Percentiles rank a stretch among this genome's conserved stretches.
Conservation (phyloP, 768 basidiomycete species). For the Trametes elegans region DNA sequence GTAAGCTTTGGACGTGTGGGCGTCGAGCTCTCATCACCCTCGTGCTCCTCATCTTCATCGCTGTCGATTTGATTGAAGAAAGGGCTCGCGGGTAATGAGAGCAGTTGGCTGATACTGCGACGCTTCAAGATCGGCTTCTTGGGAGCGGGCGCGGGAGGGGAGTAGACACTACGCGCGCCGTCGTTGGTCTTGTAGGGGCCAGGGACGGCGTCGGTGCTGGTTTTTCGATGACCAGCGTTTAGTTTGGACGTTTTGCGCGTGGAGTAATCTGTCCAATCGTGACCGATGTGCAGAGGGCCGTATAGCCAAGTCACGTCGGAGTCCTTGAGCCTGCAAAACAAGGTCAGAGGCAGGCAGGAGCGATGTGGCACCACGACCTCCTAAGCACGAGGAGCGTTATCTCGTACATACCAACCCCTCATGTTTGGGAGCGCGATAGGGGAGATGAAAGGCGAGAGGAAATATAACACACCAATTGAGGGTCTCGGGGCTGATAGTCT, state of each 20-base stretch:
- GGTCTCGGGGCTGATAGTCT: constrained; percentile 94
- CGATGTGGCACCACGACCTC: constrained; percentile 11
- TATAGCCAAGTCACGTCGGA: constrained; percentile 99
- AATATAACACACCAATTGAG: constrained; percentile 82
- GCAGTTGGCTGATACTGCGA: constrained; percentile 86
- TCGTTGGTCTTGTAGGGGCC: constrained; percentile 11
- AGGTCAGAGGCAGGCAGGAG: constrained; percentile 18
- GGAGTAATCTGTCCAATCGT: constrained; percentile 73
- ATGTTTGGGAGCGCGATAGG: constrained; percentile 16
- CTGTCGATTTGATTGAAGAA: constrained; percentile 22
- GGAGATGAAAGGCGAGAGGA: constrained; percentile 16
- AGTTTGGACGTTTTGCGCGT: constrained; percentile 41
- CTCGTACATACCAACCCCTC: constrained; percentile 5
- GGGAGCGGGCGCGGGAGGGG: constrained; percentile 18
- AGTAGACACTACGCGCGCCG: not conserved
- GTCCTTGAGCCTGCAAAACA: constrained; percentile 84
- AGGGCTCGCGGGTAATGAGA: constrained; percentile 37
- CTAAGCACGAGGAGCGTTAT: constrained; percentile 17
- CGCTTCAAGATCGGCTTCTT: constrained; percentile 94
- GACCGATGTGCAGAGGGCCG: constrained; percentile 93
- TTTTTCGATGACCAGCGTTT: constrained; percentile 30
- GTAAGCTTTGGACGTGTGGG: constrained; percentile 56
- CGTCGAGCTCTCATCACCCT: not conserved
- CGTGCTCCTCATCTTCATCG: constrained; percentile 15
- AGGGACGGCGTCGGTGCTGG: constrained; percentile 42